phyloP scores from a whole-genome alignment of 345 rosid species.

The Orychophragmus violaceus region DNA sequence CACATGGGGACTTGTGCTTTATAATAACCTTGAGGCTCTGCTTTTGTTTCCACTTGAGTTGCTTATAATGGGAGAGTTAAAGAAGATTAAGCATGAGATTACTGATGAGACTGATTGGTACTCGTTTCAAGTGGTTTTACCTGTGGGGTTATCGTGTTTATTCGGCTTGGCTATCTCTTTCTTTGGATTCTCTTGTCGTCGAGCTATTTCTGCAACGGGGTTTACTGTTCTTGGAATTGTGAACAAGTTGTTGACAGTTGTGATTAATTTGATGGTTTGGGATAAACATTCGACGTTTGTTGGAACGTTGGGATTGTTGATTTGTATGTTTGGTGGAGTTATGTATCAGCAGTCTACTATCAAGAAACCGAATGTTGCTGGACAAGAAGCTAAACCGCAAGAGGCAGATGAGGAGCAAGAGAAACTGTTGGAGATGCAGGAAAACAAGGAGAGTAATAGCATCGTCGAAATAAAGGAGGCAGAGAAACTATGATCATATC shows the following conservation, averaged over 20 bases:
- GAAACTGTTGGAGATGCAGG: slow-evolving; percentile 71
- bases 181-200: slow-evolving; percentile 93
- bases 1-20: slow-evolving; percentile 95
- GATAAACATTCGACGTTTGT: slow-evolving; percentile 82
- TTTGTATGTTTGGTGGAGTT: slow-evolving; percentile 87
- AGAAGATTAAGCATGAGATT: slow-evolving; percentile 81
- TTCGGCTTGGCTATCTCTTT: slow-evolving; percentile 92
- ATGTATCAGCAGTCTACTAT: slow-evolving; percentile 85
- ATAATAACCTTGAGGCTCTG: slow-evolving; percentile 93
- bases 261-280: slow-evolving; percentile 81
- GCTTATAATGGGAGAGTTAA: slow-evolving; percentile 90
- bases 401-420: slow-evolving; percentile 61
- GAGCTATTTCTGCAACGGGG: slow-evolving; percentile 94
- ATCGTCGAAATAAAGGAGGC: slow-evolving; percentile 31
- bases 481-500: slow-evolving; percentile 23
- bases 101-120: slow-evolving; percentile 67
- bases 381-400: slow-evolving; percentile 33
- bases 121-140: slow-evolving; percentile 64
- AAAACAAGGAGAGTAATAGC: slow-evolving; percentile 28
- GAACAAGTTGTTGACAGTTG: slow-evolving; percentile 84
- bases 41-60: slow-evolving; percentile 85
- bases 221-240: slow-evolving; percentile 98
- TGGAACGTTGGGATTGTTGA: slow-evolving; percentile 81
- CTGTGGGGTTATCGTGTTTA: slow-evolving; percentile 78
- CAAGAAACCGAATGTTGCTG: slow-evolving; percentile 55